Evolutionary conservation across 768 basidiomycete genomes (phyloP), one percentile per base, ranked within the genome.

Genomic region (Boletus tylopilopsis): DNA sequence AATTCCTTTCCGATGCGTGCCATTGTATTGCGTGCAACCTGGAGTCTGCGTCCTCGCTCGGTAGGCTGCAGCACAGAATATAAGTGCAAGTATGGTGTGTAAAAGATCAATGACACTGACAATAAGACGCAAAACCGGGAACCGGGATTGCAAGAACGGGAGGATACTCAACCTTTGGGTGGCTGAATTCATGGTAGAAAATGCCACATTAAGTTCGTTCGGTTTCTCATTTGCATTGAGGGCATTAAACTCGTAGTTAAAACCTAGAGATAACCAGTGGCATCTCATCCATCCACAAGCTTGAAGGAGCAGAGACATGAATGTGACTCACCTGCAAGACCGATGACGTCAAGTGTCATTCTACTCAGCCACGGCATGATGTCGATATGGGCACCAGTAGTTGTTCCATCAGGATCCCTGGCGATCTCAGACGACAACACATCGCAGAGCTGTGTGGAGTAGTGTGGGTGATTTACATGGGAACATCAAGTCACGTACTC

Each of bases 1-100:
- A 85, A 66, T 32, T 78, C 65, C 11, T 60, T 63, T 4, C 80
- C 83, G 42, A 85, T 77, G 6, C 73, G 72, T 7, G 56, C 47
- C 70, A 84, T 82, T 1, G 72, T 76, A 1, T 50, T 53, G 32
- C 66, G 66, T 5, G 77, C 72, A 4, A 38, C 42, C n/a, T 49
- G 41, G n/a, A 65, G 40, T 32, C 18, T 43, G 23, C 57, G 54
- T 11, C 40, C 40, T 19, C 55, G 57, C 12, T 51, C 32, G 11
- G 49, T 68, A 16, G 59, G 58, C 69, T 71, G 42, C 40, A 19
- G 39, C 12, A 38, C 11, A 33, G 16, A 41, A 36, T 4, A 30
- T 19, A 39, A 45, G 25, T n/a, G 5, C 2, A 22, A 5, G 3
- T 1, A 12, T 13, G 1, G 6, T 4, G 10, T 21, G 25, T 4